A percentile compares a stretch with the other conserved stretches of the same genome.
Evolutionary conservation across 2,329 filamentous ascomycete genomes (phyloP).

Genomic region (Penicillium concentricum): DNA sequence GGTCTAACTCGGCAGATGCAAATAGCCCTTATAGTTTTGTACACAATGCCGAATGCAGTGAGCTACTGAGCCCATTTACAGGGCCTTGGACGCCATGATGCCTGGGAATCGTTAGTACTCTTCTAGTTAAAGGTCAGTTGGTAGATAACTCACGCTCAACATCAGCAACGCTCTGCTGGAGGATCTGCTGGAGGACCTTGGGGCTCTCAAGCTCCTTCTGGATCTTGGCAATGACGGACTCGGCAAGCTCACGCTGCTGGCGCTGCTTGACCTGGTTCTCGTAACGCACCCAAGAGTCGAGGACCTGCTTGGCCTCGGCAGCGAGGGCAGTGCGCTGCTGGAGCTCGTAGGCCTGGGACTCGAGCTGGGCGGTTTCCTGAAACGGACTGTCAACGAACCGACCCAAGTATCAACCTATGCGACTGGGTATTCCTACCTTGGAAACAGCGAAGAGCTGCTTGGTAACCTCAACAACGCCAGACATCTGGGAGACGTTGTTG

Average conservation of each 20-base stretch:
- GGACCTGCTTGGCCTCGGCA: constrained; percentile 87
- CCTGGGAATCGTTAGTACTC: constrained; percentile 27
- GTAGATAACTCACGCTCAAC: constrained; percentile 75
- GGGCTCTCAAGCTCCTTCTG: constrained; percentile 98
- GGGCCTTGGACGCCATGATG: constrained; percentile 42
- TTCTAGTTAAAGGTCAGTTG: neutral
- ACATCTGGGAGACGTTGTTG: constrained; percentile 90
- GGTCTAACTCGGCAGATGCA: constrained; percentile 37
- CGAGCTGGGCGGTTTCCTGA: constrained; percentile 93
- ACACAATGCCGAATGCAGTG: constrained; percentile 38
- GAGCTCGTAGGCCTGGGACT: constrained; percentile 93
- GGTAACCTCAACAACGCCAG: constrained; percentile 91
- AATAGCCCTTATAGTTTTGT: constrained; percentile 41
- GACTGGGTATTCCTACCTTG: constrained; percentile 63
- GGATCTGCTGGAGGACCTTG: constrained; percentile 94
- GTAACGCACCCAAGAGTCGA: constrained; percentile 98
- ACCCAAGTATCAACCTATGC: neutral
- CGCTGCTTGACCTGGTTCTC: constrained; percentile 98
- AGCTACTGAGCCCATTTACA: constrained; percentile 37
- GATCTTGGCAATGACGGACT: constrained; percentile 93
- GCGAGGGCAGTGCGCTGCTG: constrained; percentile 94
- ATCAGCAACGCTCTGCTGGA: constrained; percentile 93
- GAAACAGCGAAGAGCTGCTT: constrained; percentile 97
- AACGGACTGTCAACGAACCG: constrained; percentile 6
- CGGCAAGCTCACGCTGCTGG: constrained; percentile 94